Evolutionary conservation across 306 rosid species (phyloP).

Genomic region (Citrullus amarus): DNA sequence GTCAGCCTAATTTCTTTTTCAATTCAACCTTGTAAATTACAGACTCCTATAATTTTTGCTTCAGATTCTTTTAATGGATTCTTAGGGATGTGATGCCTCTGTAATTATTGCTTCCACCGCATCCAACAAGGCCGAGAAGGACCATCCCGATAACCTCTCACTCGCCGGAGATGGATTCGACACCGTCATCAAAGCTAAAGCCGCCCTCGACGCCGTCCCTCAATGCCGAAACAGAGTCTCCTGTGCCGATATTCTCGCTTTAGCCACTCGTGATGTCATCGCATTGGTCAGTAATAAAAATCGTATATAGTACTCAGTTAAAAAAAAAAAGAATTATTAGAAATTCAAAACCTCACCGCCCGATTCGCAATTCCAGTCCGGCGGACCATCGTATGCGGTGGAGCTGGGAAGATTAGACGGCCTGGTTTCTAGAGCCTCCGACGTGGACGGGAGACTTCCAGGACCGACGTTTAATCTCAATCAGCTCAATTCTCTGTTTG

Average conservation of each 20-base stretch:
- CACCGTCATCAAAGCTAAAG: slow-evolving; percentile 55
- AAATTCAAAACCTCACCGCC: background rate
- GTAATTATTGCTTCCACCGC: slow-evolving; percentile 30
- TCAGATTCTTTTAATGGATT: background rate
- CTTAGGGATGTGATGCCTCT: slow-evolving; percentile 69
- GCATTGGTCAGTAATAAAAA: slow-evolving; percentile 19
- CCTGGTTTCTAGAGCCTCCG: slow-evolving; percentile 34
- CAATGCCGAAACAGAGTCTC: slow-evolving; percentile 50
- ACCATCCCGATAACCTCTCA: slow-evolving; percentile 54
- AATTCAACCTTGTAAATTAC: background rate
- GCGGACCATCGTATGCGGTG: slow-evolving; percentile 59
- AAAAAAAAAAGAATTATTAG: no score
- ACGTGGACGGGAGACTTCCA: slow-evolving; percentile 43
- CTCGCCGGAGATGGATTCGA: slow-evolving; percentile 71
- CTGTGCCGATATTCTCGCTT: slow-evolving; percentile 61
- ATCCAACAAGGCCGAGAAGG: slow-evolving; percentile 53
- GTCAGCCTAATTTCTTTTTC: background rate
- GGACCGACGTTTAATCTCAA: slow-evolving; percentile 39
- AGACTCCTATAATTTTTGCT: background rate
- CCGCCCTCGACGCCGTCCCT: slow-evolving; percentile 50
- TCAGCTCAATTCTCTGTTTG: slow-evolving; percentile 46
- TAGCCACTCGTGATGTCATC: slow-evolving; percentile 57
- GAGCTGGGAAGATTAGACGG: slow-evolving; percentile 65
- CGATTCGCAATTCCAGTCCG: slow-evolving; percentile 22
- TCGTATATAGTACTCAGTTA: background rate